Evolutionary conservation across 2,329 filamentous ascomycete species (phyloP).

Genomic region (Seiridium unicorne): DNA sequence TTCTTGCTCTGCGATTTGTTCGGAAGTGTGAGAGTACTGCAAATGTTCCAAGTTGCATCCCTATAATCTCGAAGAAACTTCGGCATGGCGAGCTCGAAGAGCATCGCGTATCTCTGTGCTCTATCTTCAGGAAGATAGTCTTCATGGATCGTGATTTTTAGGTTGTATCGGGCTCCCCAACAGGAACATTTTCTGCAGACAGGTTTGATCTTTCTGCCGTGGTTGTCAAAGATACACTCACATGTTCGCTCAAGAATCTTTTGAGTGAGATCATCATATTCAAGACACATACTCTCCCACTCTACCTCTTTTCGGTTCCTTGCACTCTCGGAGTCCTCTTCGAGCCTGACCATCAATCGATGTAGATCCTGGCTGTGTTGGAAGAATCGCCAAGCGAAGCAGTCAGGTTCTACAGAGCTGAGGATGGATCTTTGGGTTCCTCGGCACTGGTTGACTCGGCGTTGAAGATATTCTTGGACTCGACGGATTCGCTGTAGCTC

Average conservation of each 20-base stretch:
- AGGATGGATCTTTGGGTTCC: constrained; percentile 41
- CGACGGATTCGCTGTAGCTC: constrained; percentile 50
- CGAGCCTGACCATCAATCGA: background rate
- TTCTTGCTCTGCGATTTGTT: background rate
- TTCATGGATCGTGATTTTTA: background rate
- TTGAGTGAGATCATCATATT: background rate
- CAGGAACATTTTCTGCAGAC: background rate
- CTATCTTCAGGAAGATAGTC: background rate
- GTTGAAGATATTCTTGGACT: constrained; percentile 48
- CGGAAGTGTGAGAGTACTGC: background rate
- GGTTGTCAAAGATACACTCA: background rate
- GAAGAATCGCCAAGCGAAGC: constrained; percentile 46
- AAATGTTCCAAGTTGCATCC: background rate
- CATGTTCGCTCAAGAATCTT: background rate
- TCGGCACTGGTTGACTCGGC: constrained; percentile 24
- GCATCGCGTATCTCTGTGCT: background rate
- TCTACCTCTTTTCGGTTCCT: background rate
- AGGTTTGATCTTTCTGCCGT: background rate
- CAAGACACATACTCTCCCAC: background rate
- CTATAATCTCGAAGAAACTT: background rate
- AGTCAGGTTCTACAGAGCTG: constrained; percentile 36
- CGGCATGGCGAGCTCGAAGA: background rate
- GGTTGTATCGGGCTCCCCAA: background rate
- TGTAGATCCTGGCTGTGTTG: constrained; percentile 17
- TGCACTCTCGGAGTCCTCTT: background rate